phyloP scores from a whole-genome alignment of 768 basidiomycete genomes.

The Xerocomellus intermedius region DNA sequence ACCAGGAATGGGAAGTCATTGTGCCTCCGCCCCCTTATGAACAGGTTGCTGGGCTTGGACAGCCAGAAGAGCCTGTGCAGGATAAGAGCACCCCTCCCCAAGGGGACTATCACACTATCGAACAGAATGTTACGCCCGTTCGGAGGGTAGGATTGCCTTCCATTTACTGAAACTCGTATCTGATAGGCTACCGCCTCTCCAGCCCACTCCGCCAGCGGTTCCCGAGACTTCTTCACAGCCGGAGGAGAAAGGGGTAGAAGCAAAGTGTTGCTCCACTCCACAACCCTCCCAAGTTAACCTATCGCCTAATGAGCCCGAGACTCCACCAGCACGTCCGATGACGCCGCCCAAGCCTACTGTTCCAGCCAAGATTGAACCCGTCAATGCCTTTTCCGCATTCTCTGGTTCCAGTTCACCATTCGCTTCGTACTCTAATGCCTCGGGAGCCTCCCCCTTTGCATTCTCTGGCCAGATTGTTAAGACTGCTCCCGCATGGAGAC shows the following conservation, averaged over 20 bases:
- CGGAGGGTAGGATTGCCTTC: conserved; percentile 15
- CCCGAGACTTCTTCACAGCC: background rate
- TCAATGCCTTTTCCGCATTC: conserved; percentile 41
- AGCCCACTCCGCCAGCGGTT: conserved; percentile 11
- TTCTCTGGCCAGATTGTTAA: conserved; percentile 13
- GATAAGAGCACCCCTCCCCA: conserved; percentile 8
- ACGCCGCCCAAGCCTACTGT: conserved; percentile 13
- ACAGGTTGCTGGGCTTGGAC: conserved; percentile 11
- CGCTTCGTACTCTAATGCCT: conserved; percentile 26
- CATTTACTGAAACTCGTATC: background rate
- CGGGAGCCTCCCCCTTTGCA: conserved; percentile 25
- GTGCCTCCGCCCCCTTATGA: conserved; percentile 32
- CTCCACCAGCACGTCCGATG: conserved; percentile 6
- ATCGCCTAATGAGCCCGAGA: conserved; percentile 9
- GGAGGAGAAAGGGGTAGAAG: conserved; percentile 13
- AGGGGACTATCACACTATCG: background rate
- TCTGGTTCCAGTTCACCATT: conserved; percentile 37
- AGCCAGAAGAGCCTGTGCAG: conserved; percentile 8
- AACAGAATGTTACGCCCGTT: conserved; percentile 3
- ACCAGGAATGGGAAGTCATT: conserved; percentile 34
- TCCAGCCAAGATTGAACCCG: conserved; percentile 6
- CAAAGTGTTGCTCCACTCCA: conserved; percentile 11
- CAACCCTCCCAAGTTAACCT: background rate
- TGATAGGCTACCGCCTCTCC: conserved; percentile 6
- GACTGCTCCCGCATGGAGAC: conserved; percentile 28